Conservation (phyloP, 2,329 filamentous ascomycete genomes). For the Colletotrichum filicis region DNA sequence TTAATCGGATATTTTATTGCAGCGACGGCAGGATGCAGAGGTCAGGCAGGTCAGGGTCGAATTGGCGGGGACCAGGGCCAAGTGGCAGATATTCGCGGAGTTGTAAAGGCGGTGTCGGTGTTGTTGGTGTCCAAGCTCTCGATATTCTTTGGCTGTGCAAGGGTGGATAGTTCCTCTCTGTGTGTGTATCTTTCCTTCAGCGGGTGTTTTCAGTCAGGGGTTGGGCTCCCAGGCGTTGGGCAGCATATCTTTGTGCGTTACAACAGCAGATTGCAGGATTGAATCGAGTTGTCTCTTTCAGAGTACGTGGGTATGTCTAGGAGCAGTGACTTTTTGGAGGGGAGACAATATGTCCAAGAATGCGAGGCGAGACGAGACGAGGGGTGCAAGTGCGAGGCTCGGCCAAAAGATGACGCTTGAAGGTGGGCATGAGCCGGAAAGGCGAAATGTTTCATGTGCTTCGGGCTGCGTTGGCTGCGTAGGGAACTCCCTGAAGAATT, state of each 20-base stretch:
- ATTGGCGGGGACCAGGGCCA: not conserved
- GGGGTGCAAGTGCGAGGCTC: constrained; percentile 9
- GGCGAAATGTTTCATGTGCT: constrained; percentile 32
- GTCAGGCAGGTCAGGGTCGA: constrained; percentile 9
- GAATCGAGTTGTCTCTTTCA: not conserved
- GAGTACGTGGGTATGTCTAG: not conserved
- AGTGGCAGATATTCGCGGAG: constrained; percentile 10
- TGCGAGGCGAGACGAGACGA: not conserved
- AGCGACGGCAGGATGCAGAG: constrained; percentile 1
- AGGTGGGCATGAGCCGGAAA: not conserved
- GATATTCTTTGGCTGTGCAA: not conserved
- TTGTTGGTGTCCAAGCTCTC: constrained; percentile 6
- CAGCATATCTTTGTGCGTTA: constrained; percentile 3
- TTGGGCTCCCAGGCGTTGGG: constrained; percentile 22
- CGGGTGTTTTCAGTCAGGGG: constrained; percentile 11
- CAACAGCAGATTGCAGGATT: not conserved
- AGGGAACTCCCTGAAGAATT: constrained; percentile 17
- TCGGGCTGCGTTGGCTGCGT: not conserved
- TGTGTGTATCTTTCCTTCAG: not conserved
- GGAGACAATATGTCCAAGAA: not conserved
- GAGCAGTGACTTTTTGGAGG: not conserved
- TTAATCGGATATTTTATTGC: constrained; percentile 17
- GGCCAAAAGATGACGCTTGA: constrained; percentile 4
- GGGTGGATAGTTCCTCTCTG: not conserved
- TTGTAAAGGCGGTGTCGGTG: constrained; percentile 29